These are phyloP conservation scores for Fusarium aywerte DNA, from an alignment of 2,329 filamentous ascomycete species.

Conservation along the genomic window DNA sequence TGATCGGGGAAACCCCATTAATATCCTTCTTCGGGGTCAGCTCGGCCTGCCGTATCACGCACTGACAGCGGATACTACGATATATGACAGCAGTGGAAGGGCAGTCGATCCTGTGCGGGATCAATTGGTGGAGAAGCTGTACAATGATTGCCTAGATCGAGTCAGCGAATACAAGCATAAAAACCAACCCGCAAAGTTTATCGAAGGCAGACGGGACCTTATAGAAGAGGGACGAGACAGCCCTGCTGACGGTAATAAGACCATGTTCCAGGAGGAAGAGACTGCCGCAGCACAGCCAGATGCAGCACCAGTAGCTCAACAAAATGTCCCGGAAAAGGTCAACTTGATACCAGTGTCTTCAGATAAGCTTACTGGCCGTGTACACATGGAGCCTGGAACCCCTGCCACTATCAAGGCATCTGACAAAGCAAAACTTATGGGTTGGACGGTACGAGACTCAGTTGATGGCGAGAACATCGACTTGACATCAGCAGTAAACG, in stretches of 20 bases:
- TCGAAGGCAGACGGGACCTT: constrained; percentile 83
- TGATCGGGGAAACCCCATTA: constrained; percentile 92
- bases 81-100: constrained; percentile 86
- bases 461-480: constrained; percentile 74
- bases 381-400: constrained; percentile 76
- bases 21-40: constrained; percentile 90
- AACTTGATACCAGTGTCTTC: constrained; percentile 72
- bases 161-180: constrained; percentile 92
- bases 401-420: constrained; percentile 78
- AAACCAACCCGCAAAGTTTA: constrained; percentile 72
- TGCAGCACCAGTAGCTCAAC: constrained; percentile 64
- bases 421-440: constrained; percentile 80
- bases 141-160: constrained; percentile 93
- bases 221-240: constrained; percentile 87
- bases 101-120: constrained; percentile 83
- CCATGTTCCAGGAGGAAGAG: constrained; percentile 77
- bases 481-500: constrained; percentile 72
- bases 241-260: constrained; percentile 73
- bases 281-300: constrained; percentile 69
- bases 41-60: constrained; percentile 87
- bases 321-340: constrained; percentile 63
- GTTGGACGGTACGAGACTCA: constrained; percentile 78
- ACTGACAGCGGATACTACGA: constrained; percentile 81
- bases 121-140: constrained; percentile 86
- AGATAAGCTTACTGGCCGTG: constrained; percentile 76